phyloP scores from a whole-genome alignment of 2,329 filamentous ascomycete species.

The Rhynchosporium agropyri region DNA sequence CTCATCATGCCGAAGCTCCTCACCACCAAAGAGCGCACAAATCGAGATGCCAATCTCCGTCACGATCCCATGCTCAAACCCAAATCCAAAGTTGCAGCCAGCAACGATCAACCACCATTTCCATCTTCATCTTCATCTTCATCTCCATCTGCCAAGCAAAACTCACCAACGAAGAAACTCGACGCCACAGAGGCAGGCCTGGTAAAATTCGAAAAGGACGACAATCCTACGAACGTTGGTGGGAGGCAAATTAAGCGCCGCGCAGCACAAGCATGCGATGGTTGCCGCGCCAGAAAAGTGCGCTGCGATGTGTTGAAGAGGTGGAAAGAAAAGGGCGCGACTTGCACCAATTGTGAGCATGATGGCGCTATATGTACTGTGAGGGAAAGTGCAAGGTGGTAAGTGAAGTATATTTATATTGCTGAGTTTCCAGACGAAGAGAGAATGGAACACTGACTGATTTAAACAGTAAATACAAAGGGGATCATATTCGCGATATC shows the following conservation, averaged over 20 bases:
- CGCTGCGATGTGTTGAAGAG: conserved; percentile 89
- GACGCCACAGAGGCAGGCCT: too few relatives aligned
- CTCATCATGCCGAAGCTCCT: too few relatives aligned
- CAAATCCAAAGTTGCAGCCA: too few relatives aligned
- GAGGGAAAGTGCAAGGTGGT: conserved; percentile 66
- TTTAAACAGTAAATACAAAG: conserved; percentile 29
- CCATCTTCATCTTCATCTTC: too few relatives aligned
- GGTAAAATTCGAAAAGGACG: too few relatives aligned
- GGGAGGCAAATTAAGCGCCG: conserved; percentile 62
- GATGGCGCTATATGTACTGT: conserved; percentile 55
- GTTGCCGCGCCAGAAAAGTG: conserved; percentile 86
- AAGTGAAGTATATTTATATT: conserved; percentile 51
- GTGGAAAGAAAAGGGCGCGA: conserved; percentile 38
- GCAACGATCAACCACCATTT: too few relatives aligned
- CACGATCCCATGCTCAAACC: too few relatives aligned
- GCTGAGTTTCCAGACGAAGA: not conserved
- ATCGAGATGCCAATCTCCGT: too few relatives aligned
- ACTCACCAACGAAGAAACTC: too few relatives aligned
- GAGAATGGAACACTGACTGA: conserved; percentile 28
- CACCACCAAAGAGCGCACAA: too few relatives aligned
- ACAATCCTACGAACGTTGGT: too few relatives aligned
- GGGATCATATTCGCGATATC: conserved; percentile 10
- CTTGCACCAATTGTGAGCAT: conserved; percentile 43
- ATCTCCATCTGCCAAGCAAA: too few relatives aligned
- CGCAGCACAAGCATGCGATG: conserved; percentile 89